Base-by-base conservation (phyloP, 2,329 filamentous ascomycete species). In the Aureobasidium mangrovei region DNA sequence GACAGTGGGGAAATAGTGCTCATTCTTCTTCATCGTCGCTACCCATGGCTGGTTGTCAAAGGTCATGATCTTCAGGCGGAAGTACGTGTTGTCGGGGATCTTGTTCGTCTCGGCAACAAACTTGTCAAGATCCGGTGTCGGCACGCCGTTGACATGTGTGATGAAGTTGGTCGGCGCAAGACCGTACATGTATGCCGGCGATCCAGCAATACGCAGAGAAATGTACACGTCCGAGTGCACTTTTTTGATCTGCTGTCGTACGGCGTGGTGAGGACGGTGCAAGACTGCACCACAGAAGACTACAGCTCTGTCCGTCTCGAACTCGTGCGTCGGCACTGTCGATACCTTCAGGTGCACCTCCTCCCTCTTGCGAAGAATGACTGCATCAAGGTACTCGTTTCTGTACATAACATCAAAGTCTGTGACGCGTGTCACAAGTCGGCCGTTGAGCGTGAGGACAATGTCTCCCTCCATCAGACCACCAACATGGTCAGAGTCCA, bases 1-100 rank as follows among this genome's bases (percentile, higher is more conserved):
- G 31, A 82, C 78, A 57, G 83, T 84, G 2, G 82, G 81, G 72
- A 84, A 85, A 69, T 98, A 98, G 71, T 98, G 93, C 67, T 98
- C 91, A 63, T 96, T 96, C 80, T 97, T 97, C 83, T 98, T 98
- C 88, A 98, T 95, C 7, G 93, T 98, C 38, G 94, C 88, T n/a
- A 98, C 90, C 90, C 93, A 98, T 3, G 91, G 91, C 7, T 98
- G 90, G 64, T 94, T 95, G 69, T 98, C 93, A 65, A 98, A 98
- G 0, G 93, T 97, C 69, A 97, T 89, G n/a, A 93, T 89, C 69
- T 91, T 91, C 52, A 98, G 78, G 18, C 93, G 84, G 82, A 98
- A 98, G 72, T 98, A 98, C 2, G 90, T 95, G 66, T 98, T 98
- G 64, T 98, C 90, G 0, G 88, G 87, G 62, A 98, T 96, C 70